Evolutionary conservation across 495 filamentous ascomycete species (phyloP).

Genomic region (Penicillium atrosanguineum): DNA sequence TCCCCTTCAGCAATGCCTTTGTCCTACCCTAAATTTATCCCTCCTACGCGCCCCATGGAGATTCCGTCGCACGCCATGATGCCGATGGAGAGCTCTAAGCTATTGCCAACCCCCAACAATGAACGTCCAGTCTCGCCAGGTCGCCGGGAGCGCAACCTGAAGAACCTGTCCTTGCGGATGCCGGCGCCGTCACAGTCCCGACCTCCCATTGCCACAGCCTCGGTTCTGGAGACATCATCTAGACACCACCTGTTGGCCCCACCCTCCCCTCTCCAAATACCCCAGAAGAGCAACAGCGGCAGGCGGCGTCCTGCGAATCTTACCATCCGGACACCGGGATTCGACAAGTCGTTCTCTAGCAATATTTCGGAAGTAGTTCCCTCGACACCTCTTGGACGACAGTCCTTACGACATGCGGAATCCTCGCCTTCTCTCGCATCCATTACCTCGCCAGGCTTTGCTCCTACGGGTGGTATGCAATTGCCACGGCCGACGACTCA

Average conservation of each 20-base stretch:
- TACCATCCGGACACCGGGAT: conserved; percentile 63
- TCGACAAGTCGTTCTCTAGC: conserved; percentile 39
- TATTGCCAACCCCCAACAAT: conserved; percentile 38
- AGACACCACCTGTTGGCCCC: conserved; percentile 65
- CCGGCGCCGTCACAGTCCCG: conserved; percentile 49
- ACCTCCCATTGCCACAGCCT: conserved; percentile 51
- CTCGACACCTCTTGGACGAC: conserved; percentile 50
- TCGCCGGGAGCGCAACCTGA: conserved; percentile 80
- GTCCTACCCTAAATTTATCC: conserved; percentile 40
- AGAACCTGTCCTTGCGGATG: conserved; percentile 88
- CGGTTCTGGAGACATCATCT: conserved; percentile 40
- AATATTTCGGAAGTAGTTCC: conserved; percentile 41
- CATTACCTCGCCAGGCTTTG: conserved; percentile 57
- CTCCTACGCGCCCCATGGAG: conserved; percentile 28
- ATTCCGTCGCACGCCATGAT: conserved; percentile 17
- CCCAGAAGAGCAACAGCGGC: conserved; percentile 64
- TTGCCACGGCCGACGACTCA: conserved; percentile 51
- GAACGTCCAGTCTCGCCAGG: conserved; percentile 56
- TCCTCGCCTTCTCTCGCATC: conserved; percentile 63
- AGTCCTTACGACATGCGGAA: conserved; percentile 62
- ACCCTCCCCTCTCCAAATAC: conserved; percentile 78
- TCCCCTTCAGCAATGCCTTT: conserved; percentile 64
- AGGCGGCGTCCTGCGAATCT: conserved; percentile 75
- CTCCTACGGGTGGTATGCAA: conserved; percentile 62
- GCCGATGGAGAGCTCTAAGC: conserved; percentile 23